Percentiles rank a stretch among this genome's conserved stretches.
Evolutionary conservation across 83 land plant genomes (phyloP).

Genomic region (Thuja plicata): DNA sequence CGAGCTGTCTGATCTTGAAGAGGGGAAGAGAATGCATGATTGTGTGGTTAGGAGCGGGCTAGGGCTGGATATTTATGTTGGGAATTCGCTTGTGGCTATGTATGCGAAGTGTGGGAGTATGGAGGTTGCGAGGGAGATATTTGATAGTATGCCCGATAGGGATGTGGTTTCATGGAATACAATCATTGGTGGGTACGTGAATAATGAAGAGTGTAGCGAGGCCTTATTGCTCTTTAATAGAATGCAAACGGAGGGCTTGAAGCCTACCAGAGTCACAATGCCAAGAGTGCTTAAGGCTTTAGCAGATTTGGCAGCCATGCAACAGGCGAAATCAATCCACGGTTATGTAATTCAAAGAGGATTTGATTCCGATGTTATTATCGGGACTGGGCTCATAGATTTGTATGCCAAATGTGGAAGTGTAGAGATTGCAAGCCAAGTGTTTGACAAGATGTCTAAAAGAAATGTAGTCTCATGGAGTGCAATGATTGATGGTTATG

Average conservation of each 20-base stretch:
- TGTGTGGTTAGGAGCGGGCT: slow-evolving; percentile 14
- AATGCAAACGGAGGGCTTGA: slow-evolving; percentile 18
- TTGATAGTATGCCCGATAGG: slow-evolving; percentile 14
- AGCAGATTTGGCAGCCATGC: slow-evolving; percentile 5
- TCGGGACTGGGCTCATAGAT: slow-evolving; percentile 24
- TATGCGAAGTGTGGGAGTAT: slow-evolving; percentile 32
- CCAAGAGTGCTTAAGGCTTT: slow-evolving; percentile 23
- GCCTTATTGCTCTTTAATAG: slow-evolving; percentile 17
- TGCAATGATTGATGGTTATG: slow-evolving; percentile 18
- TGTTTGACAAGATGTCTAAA: slow-evolving; percentile 14
- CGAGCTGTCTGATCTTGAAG: slow-evolving; percentile 16
- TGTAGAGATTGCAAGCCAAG: slow-evolving; percentile 1
- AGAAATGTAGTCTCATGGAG: slow-evolving; percentile 17
- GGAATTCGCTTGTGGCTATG: slow-evolving; percentile 37
- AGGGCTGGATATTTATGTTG: slow-evolving; percentile 16
- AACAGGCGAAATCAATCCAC: slow-evolving; percentile 15
- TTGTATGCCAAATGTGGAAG: slow-evolving; percentile 30
- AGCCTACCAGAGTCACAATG: slow-evolving; percentile 18
- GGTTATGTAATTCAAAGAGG: slow-evolving; percentile 6
- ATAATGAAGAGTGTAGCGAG: slow-evolving; percentile 7
- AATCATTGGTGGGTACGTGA: slow-evolving; percentile 23
- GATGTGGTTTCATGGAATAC: slow-evolving; percentile 15
- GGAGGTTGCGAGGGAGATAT: slow-evolving; percentile 16
- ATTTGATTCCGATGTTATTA: slow-evolving; percentile 12
- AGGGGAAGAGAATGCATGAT: slow-evolving; percentile 29